Evolutionary conservation across 176 grass and related monocot species (phyloP).

Genomic region (Hordeum marinum): DNA sequence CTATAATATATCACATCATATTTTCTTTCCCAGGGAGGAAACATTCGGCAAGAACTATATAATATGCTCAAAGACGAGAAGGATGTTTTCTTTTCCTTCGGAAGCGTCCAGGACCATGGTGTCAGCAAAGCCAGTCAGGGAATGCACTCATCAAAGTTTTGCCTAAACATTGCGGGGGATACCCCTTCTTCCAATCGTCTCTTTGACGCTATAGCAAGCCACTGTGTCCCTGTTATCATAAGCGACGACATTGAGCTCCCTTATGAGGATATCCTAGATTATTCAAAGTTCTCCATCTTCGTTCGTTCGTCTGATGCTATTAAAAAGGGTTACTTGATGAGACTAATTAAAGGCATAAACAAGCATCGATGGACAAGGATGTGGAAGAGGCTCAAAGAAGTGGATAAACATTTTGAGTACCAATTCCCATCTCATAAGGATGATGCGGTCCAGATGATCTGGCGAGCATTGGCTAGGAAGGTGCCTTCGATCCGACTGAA

Average conservation of each 20-base stretch:
- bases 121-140: slow-evolving; percentile 70
- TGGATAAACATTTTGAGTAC: slow-evolving; percentile 72
- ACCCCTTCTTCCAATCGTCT: slow-evolving; percentile 93
- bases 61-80: slow-evolving; percentile 76
- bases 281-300: slow-evolving; percentile 83
- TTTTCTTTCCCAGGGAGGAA: slow-evolving; percentile 54
- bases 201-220: slow-evolving; percentile 72
- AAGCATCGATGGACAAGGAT: slow-evolving; percentile 57
- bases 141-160: slow-evolving; percentile 83
- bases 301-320: slow-evolving; percentile 61
- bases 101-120: slow-evolving; percentile 80
- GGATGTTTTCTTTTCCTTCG: slow-evolving; percentile 68
- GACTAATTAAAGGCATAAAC: slow-evolving; percentile 43
- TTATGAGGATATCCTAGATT: slow-evolving; percentile 71
- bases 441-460: slow-evolving; percentile 90
- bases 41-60: slow-evolving; percentile 75
- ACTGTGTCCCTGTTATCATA: slow-evolving; percentile 81
- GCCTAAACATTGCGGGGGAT: slow-evolving; percentile 83
- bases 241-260: slow-evolving; percentile 87
- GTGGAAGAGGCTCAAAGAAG: slow-evolving; percentile 75
- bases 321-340: slow-evolving; percentile 63
- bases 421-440: slow-evolving; percentile 58
- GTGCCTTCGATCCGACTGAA: slow-evolving; percentile 53
- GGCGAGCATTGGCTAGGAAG: slow-evolving; percentile 61
- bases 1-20: slow-evolving; percentile 18